Evolutionary conservation across 345 rosid genomes (phyloP), one percentile per base, ranked within the genome.

Genomic region (Citrus inodora): DNA sequence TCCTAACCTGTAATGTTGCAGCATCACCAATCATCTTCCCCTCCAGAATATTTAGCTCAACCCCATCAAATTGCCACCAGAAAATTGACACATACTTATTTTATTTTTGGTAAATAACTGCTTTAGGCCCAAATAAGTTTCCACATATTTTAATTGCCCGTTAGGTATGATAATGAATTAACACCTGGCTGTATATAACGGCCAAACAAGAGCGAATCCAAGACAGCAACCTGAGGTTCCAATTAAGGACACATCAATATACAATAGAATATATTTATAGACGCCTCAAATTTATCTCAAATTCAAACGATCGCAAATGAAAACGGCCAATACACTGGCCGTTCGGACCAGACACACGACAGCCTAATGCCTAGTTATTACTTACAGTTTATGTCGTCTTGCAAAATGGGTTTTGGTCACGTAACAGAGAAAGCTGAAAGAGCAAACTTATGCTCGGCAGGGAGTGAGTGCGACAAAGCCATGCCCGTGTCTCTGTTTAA

Each of bases 241-340:
- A 53, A 17, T 10, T 17, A 53, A 58, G 75, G 30, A 53, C 63
- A 56, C 46, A 17, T 32, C 67, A 27, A 53, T 4, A 5, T 5
- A 5, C 1, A 13, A 46, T 46, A 13, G 3, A 46, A 46, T 13
- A 46, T 3, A 46, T 46, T 10, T 16, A 17, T 9, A 37, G 2
- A 37, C 16, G 32, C 35, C 68, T 60, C 33, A 66, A 48, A 48
- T 53, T 53, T 25, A 2, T 56, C 53, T 40, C 11, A 25, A 24
- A 24, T 40, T 60, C 25, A 14, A 16, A 65, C 11, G 5, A 19
- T 25, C 28, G 16, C 22, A 1, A 53, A 16, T 68, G 63, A n/a
- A 78, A 61, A 60, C 61, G 78, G 30, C 65, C 75, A 67, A 53
- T 67, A 14, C 76, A n/a, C 19, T 35, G 72, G n/a, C 30, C 62